phyloP scores from a whole-genome alignment of 2,329 filamentous ascomycete genomes.

The Bipolaris bicolor region DNA sequence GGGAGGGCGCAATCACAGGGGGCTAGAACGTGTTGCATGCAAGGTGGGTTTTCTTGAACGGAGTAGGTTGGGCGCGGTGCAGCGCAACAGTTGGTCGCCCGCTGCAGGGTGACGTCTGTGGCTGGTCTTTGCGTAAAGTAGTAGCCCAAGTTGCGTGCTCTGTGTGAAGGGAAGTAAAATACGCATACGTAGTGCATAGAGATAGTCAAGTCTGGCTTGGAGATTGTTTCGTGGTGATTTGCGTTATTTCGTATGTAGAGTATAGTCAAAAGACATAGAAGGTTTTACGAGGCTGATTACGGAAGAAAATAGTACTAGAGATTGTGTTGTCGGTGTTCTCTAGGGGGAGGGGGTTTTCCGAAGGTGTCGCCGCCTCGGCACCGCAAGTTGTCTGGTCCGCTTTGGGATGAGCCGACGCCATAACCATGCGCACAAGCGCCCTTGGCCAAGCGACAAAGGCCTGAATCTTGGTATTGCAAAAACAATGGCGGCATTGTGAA shows the following conservation, averaged over 20 bases:
- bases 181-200: too few species aligned
- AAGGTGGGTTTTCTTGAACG: not conserved
- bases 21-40: not conserved
- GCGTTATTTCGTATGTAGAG: too few species aligned
- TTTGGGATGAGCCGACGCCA: not conserved
- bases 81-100: conserved; percentile 12
- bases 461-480: not conserved
- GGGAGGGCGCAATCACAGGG: not conserved
- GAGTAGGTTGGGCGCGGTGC: not conserved
- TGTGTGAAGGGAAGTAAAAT: too few species aligned
- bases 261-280: too few species aligned
- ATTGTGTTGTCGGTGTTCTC: not conserved
- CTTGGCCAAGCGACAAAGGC: not conserved
- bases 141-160: too few species aligned
- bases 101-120: conserved; percentile 7
- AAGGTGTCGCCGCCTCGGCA: not conserved
- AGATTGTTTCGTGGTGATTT: not conserved
- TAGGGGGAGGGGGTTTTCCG: not conserved
- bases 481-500: not conserved
- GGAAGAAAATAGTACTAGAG: not conserved
- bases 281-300: too few species aligned
- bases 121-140: not conserved
- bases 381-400: not conserved
- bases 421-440: not conserved
- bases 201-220: too few species aligned